A percentile compares a stretch with the other conserved stretches of the same genome.
These are phyloP conservation scores for Eustoma russellianum DNA, from an alignment of 257 asterid genomes.

Conservation along the genomic window DNA sequence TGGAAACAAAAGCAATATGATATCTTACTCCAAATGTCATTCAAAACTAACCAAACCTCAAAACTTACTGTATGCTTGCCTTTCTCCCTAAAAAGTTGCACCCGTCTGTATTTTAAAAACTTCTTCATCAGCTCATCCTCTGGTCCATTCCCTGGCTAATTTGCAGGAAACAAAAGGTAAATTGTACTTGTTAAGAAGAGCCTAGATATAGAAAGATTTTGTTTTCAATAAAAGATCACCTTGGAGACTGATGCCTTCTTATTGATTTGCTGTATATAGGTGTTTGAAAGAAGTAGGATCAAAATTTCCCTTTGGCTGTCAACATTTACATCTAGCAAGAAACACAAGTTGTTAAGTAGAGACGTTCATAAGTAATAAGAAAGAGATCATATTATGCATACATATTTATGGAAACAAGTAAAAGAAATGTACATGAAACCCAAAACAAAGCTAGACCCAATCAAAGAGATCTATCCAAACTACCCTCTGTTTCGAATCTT, in stretches of 20 bases:
- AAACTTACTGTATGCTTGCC: slow-evolving; percentile 67
- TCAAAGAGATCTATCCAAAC: slow-evolving; percentile 62
- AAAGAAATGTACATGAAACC: slow-evolving; percentile 68
- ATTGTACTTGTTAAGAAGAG: background rate
- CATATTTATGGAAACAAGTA: slow-evolving; percentile 1
- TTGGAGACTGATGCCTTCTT: slow-evolving; percentile 39
- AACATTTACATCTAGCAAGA: slow-evolving; percentile 65
- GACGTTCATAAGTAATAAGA: background rate
- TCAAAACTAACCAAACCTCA: slow-evolving; percentile 1
- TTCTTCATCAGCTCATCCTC: slow-evolving; percentile 82
- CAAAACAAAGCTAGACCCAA: slow-evolving; percentile 81
- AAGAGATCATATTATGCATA: no score
- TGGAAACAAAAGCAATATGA: slow-evolving; percentile 3
- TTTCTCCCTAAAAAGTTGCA: slow-evolving; percentile 79
- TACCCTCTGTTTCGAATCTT: slow-evolving; percentile 39
- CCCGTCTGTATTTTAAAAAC: slow-evolving; percentile 83
- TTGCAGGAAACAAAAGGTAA: slow-evolving; percentile 8
- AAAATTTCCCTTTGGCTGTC: slow-evolving; percentile 95
- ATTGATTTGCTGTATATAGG: slow-evolving; percentile 46
- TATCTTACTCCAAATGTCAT: background rate
- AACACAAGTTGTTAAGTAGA: background rate
- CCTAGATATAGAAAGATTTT: background rate
- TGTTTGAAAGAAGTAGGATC: slow-evolving; percentile 77
- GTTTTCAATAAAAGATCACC: slow-evolving; percentile 35
- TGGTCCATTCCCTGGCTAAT: slow-evolving; percentile 66